Evolutionary conservation across 1,139 yeast genomes (phyloP), one percentile per base, ranked within the genome.

Genomic region (Saccharomyces pastorianus): DNA sequence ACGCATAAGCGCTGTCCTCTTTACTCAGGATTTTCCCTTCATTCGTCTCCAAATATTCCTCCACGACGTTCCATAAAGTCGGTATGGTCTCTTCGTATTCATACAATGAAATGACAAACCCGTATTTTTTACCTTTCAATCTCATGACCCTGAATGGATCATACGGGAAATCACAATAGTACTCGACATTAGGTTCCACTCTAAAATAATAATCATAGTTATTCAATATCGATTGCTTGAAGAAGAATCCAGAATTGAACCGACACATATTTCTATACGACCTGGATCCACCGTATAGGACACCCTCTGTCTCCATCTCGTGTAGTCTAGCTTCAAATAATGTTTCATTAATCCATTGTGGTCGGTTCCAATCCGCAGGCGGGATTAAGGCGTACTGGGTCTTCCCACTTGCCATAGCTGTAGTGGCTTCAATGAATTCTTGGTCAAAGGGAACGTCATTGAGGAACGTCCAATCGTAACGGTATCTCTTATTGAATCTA

Each of bases 111-210:
- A 93, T 85, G 17, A 87, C 89, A 71, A 93, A 93, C 1, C 97
- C 97, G 65, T 93, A 93, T 61, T 81, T 83, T 66, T 89, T 90
- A 51, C 79, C 75, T 55, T 81, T 78, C 50, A 79, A 80, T 57
- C 88, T 81, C 86, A 91, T 78, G 54, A 87, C 81, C 46, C 81
- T 74, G 68, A 93, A 93, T n/a, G 98, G 97, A 78, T 95, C 82
- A 76, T 83, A 84, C 3, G 70, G 69, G 59, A 86, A 78, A 64
- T 90, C 96, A 70, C 97, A 90, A 67, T 75, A 87, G 68, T 88
- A 89, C 61, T 88, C 82, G 38, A 91, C 93, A 56, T 84, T 83
- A 0, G 99, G 98, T 68, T 91, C 99, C 2, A 91, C 96, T 55
- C 99, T 75, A 83, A 96, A 90, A 73, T 91, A 91, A 80, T 88